Percentiles rank a stretch among this genome's conserved stretches.
These are phyloP conservation scores for Entoloma clypeatum DNA, from an alignment of 1,284 basidiomycete genomes.

Conservation along the genomic window DNA sequence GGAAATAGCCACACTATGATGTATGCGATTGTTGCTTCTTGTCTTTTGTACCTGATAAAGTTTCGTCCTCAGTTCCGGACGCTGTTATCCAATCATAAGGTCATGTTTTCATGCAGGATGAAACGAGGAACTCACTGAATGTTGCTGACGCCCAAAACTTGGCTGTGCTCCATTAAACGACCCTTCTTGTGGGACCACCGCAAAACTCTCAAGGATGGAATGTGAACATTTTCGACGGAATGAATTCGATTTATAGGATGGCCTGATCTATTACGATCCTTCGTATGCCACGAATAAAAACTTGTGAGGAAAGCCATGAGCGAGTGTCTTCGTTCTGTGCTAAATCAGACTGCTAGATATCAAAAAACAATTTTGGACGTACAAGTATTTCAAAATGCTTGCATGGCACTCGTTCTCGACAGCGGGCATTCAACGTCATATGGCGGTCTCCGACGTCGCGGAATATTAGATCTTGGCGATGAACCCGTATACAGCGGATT, in stretches of 20 bases:
- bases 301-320: slow-evolving; percentile 24
- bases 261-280: slow-evolving; percentile 37
- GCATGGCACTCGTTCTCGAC: slow-evolving; percentile 30
- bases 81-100: slow-evolving; percentile 32
- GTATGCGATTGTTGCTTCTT: slow-evolving; percentile 18
- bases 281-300: slow-evolving; percentile 35
- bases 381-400: slow-evolving; percentile 39
- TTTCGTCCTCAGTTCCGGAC: slow-evolving; percentile 33
- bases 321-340: background rate
- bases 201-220: slow-evolving; percentile 37
- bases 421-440: slow-evolving; percentile 34
- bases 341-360: slow-evolving; percentile 25
- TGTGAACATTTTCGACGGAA: slow-evolving; percentile 21
- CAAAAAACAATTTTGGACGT: slow-evolving; percentile 38
- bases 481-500: slow-evolving; percentile 31
- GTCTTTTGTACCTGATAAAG: background rate
- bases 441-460: slow-evolving; percentile 29
- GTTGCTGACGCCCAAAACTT: slow-evolving; percentile 13
- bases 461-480: slow-evolving; percentile 33
- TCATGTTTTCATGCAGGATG: background rate
- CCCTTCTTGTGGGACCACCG: slow-evolving; percentile 26
- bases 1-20: slow-evolving; percentile 35
- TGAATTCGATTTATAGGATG: slow-evolving; percentile 26
- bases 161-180: slow-evolving; percentile 31
- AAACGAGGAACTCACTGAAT: no score